phyloP scores from a whole-genome alignment of 306 rosid genomes.

The Gleditsia sinensis region DNA sequence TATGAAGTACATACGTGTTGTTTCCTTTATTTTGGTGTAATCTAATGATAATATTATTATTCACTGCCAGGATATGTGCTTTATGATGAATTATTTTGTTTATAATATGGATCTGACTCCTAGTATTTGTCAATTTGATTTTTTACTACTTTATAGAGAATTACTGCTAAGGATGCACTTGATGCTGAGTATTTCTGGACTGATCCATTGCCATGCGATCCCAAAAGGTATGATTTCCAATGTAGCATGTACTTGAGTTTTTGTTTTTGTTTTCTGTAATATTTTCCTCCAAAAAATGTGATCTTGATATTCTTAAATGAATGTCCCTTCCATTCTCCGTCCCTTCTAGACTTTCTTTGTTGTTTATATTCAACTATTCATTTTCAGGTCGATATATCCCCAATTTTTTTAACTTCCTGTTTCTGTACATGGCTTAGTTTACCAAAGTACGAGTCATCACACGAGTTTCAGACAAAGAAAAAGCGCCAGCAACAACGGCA shows the following conservation, averaged over 20 bases:
- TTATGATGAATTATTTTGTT: background rate
- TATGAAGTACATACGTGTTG: background rate
- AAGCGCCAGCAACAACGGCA: constrained; percentile 71
- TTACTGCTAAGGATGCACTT: constrained; percentile 67
- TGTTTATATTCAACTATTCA: background rate
- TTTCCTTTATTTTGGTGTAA: background rate
- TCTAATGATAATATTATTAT: background rate
- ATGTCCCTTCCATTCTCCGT: background rate
- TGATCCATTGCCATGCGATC: constrained; percentile 76
- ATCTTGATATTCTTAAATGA: constrained; percentile 14
- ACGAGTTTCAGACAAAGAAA: constrained; percentile 76
- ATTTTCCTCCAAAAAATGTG: background rate
- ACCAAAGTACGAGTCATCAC: constrained; percentile 75
- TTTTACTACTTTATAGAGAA: constrained; percentile 46
- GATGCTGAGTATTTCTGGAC: constrained; percentile 79
- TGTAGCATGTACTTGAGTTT: background rate
- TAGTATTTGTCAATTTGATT: constrained; percentile 25
- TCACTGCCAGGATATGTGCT: background rate
- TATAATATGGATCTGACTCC: background rate
- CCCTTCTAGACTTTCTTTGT: background rate
- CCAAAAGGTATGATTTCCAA: constrained; percentile 46
- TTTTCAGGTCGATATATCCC: background rate
- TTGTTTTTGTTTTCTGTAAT: background rate
- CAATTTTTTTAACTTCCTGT: constrained; percentile 12
- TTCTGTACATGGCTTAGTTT: constrained; percentile 44